Conservation (phyloP, 345 rosid species). For the Brassica cretica region DNA sequence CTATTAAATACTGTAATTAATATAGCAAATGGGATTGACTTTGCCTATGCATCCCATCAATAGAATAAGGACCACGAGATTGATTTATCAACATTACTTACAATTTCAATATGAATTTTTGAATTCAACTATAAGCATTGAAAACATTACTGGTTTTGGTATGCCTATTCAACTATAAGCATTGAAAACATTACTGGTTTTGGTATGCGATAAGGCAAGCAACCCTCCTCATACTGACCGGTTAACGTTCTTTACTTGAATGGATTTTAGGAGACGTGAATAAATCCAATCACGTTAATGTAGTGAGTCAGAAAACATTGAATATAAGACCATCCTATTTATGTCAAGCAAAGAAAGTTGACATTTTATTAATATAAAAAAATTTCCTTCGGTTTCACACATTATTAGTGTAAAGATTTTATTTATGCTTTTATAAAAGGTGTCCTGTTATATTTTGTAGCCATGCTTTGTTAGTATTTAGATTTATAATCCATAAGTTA, state of each 20-base stretch:
- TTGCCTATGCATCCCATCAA: constrained; percentile 4
- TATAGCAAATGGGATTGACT: neutral
- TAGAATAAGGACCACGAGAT: neutral
- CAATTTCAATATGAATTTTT: neutral
- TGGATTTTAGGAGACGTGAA: neutral
- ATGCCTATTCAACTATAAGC: neutral
- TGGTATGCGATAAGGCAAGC: neutral
- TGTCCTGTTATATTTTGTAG: neutral
- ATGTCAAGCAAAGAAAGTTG: constrained; percentile 15
- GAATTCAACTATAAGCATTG: neutral
- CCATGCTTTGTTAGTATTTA: neutral
- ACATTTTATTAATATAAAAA: neutral
- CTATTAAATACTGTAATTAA: constrained; percentile 2
- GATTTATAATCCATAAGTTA: neutral
- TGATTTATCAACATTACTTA: neutral
- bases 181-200: neutral
- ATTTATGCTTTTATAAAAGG: neutral
- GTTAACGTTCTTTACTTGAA: neutral
- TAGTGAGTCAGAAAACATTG: neutral
- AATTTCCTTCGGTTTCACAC: neutral
- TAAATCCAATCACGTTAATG: neutral
- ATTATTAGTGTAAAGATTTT: neutral
- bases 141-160: neutral
- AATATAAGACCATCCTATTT: neutral
- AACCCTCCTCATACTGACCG: neutral